Evolutionary conservation across 768 basidiomycete genomes (phyloP).

Genomic region (Boletellus ananas): DNA sequence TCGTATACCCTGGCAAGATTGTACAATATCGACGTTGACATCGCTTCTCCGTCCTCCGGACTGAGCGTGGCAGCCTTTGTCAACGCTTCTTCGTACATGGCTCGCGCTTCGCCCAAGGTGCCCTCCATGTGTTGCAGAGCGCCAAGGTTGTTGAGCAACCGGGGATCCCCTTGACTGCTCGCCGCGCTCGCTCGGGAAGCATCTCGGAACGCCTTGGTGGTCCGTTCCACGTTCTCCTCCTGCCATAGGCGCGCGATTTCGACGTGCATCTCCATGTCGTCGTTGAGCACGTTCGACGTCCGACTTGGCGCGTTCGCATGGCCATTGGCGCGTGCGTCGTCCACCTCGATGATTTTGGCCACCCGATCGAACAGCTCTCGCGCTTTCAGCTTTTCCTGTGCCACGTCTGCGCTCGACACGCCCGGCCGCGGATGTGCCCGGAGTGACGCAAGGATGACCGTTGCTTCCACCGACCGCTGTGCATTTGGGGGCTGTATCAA

Average conservation of each 20-base stretch:
- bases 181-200: conserved; percentile 63
- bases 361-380: conserved; percentile 81
- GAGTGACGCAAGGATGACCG: conserved; percentile 84
- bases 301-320: conserved; percentile 30
- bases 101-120: conserved; percentile 50
- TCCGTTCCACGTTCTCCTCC: conserved; percentile 70
- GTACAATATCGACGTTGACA: conserved; percentile 82
- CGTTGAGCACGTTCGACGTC: conserved; percentile 51
- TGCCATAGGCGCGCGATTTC: conserved; percentile 92
- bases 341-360: conserved; percentile 58
- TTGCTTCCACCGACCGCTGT: conserved; percentile 75
- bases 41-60: conserved; percentile 53
- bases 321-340: conserved; percentile 49
- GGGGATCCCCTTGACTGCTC: conserved; percentile 51
- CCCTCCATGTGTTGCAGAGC: conserved; percentile 70
- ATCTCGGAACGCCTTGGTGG: conserved; percentile 67
- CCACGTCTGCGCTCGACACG: conserved; percentile 67
- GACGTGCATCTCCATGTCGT: conserved; percentile 85
- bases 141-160: conserved; percentile 78
- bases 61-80: conserved; percentile 48
- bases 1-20: conserved; percentile 93
- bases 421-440: conserved; percentile 81
- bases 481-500: conserved; percentile 64
- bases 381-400: conserved; percentile 68
- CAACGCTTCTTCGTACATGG: conserved; percentile 72